Base-by-base conservation (phyloP, 192 early-diverging fungal species). In the Funneliformis mosseae region DNA sequence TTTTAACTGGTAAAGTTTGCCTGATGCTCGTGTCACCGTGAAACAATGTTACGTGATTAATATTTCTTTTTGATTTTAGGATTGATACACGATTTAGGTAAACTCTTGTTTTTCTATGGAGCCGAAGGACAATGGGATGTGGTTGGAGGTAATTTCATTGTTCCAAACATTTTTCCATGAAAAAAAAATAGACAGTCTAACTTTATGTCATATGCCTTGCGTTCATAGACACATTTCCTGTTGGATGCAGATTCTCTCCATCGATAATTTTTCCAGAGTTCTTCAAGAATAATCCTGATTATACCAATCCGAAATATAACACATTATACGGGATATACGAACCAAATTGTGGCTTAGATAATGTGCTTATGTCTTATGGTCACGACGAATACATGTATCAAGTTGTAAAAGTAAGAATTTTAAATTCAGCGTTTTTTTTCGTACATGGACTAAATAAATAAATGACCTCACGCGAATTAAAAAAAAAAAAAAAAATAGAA, bases 311-410 rank as follows among this genome's bases (percentile, higher is more conserved):
- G 10, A 60, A 67, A 12, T 86, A 84, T 41, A 82, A 72, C 10
- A 82, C 84, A 1, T 68, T 83, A 16, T 82, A 83, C 41, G 89
- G 89, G 11, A 88, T 90, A 18, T 90, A 90, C 62, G 10, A 42
- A 23, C 77, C 83, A 10, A 61, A 87, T 46, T 90, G 89, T 82
- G 89, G 89, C 16, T 66, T 90, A 1, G 81, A 84, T 39, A 79
- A 85, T 0, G 73, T 90, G 12, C 70, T 87, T 41, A 77, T 90
- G 81, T 80, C 81, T 23, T 90, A 79, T 73, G 89, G 89, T 63
- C 88, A 90, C 80, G 89, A 90, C 42, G 89, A 90, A 66, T 90
- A 90, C 48, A 50, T 90, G 23, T 90, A 88, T 64, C 81, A 86
- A 11, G 87, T 90, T 4, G 70, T 80, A 33, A 85, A 86, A 50